phyloP scores from a whole-genome alignment of 257 asterid species.

The Capsicum baccatum region DNA sequence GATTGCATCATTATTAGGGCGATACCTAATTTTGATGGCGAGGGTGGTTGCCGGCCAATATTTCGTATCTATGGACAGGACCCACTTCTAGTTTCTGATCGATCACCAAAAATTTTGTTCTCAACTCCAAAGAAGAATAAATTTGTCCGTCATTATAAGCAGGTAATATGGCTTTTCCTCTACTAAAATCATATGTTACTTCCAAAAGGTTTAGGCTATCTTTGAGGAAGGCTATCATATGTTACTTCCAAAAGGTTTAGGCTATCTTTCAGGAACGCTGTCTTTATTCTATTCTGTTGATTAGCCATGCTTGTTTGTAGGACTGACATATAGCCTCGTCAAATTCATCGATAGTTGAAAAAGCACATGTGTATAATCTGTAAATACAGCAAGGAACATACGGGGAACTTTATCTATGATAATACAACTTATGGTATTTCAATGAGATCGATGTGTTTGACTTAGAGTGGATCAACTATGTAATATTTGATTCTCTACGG shows the following conservation, averaged over 20 bases:
- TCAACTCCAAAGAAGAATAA: conserved; percentile 79
- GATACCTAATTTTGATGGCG: conserved; percentile 83
- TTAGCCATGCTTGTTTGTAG: conserved; percentile 16
- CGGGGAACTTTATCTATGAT: not conserved
- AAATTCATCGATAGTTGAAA: not conserved
- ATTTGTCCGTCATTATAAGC: conserved; percentile 77
- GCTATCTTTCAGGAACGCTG: not conserved
- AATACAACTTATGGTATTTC: conserved; percentile 14
- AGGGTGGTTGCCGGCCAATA: conserved; percentile 87
- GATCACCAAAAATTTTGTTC: conserved; percentile 76
- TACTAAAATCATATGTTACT: not conserved
- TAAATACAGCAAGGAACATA: not conserved
- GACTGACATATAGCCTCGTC: not conserved
- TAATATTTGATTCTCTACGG: not conserved
- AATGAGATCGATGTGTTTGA: conserved; percentile 1
- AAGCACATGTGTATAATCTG: not conserved
- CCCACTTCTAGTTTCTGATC: conserved; percentile 67
- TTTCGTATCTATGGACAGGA: conserved; percentile 90
- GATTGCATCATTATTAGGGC: conserved; percentile 88
- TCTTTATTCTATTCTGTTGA: conserved; percentile 22
- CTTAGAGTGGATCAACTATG: conserved; percentile 17
- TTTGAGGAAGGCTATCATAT: conserved; percentile 2
- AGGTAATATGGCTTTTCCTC: conserved; percentile 49
- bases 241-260: not conserved
- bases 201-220: not conserved